Percentiles rank a stretch among this genome's conserved stretches.
Evolutionary conservation across 1,284 basidiomycete species (phyloP).

Genomic region (Apiotrichum gamsii): DNA sequence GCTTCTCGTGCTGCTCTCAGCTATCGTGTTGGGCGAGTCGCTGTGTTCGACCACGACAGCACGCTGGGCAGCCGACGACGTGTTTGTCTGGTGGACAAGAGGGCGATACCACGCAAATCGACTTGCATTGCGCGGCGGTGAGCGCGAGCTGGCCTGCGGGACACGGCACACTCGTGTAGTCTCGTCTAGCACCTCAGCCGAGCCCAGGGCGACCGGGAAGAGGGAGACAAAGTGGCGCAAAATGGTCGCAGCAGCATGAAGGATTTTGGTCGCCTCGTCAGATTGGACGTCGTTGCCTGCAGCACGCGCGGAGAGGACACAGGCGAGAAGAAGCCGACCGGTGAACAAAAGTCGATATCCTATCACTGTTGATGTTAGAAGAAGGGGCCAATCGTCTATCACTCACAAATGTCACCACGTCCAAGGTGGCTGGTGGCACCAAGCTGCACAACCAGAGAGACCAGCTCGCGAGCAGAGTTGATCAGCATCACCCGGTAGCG

Average conservation of each 20-base stretch:
- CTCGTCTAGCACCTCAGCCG: slow-evolving; percentile 18
- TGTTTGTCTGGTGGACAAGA: not conserved
- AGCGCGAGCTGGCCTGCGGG: not conserved
- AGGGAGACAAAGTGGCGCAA: slow-evolving; percentile 13
- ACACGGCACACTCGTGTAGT: slow-evolving; percentile 14
- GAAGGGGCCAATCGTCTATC: no score
- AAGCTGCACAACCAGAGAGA: slow-evolving; percentile 8
- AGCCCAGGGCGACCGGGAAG: slow-evolving; percentile 15
- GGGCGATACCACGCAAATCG: slow-evolving; percentile 12
- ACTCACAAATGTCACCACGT: slow-evolving; percentile 13
- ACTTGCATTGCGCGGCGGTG: not conserved
- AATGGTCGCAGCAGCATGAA: slow-evolving; percentile 11
- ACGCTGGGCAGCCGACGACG: not conserved
- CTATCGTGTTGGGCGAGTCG: not conserved
- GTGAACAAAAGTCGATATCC: slow-evolving; percentile 15
- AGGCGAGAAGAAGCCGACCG: slow-evolving; percentile 12
- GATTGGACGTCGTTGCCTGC: slow-evolving; percentile 6
- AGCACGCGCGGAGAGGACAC: slow-evolving; percentile 11
- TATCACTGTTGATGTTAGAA: not conserved
- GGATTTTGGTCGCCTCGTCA: slow-evolving; percentile 9
- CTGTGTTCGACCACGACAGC: not conserved
- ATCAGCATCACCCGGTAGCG: not conserved
- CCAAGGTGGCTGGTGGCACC: slow-evolving; percentile 4
- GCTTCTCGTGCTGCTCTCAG: no score
- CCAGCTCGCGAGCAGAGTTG: slow-evolving; percentile 4